Base-by-base conservation (phyloP, 192 early-diverging fungal species). In the Backusella liffmaniae region DNA sequence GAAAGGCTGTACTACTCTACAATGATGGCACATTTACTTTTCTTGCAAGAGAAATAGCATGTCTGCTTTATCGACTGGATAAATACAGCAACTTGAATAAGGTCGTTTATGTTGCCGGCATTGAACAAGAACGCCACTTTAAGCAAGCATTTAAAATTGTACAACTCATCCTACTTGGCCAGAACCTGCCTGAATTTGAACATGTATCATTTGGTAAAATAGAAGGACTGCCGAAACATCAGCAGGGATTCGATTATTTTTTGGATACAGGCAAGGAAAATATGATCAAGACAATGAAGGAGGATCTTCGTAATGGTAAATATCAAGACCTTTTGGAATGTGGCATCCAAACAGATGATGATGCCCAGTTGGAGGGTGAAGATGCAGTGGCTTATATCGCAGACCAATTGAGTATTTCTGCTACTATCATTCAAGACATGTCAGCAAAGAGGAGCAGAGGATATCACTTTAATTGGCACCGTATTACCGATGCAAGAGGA, bases 141-240 rank as follows among this genome's bases (percentile, higher is more conserved):
- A 87, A 92, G 82, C 93, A 96, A 80, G 85, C 97, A 29, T 97
- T 97, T 85, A 94, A 94, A 82, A 95, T 94, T 53, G 77, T 94
- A 32, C 9, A 66, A 0, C 73, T 75, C 18, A 66, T 74, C 10
- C 15, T 35, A 26, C 88, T 87, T 79, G 66, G 42, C 9, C 41
- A 74, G n/a, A 7, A 15, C 16, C 26, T 68, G 10, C 87, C 90
- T 35, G 62, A 36, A n/a, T 89, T 94, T 82, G 83, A 90, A 67
- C 96, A 98, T 80, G 89, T 96, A 67, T 88, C 87, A 66, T 98
- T 95, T 76, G 97, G 97, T 18, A 85, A 93, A 78, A 92, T 98
- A 69, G 87, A 92, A 51, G 91, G 91, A 75, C 94, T 98, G 92
- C 93, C 89, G 76, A 98, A 96, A 10, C 91, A 96, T 36, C 93